A percentile compares a stretch with the other conserved stretches of the same genome.
Evolutionary conservation across 2,329 filamentous ascomycete genomes (phyloP).

Genomic region (Penicillium nordicum): DNA sequence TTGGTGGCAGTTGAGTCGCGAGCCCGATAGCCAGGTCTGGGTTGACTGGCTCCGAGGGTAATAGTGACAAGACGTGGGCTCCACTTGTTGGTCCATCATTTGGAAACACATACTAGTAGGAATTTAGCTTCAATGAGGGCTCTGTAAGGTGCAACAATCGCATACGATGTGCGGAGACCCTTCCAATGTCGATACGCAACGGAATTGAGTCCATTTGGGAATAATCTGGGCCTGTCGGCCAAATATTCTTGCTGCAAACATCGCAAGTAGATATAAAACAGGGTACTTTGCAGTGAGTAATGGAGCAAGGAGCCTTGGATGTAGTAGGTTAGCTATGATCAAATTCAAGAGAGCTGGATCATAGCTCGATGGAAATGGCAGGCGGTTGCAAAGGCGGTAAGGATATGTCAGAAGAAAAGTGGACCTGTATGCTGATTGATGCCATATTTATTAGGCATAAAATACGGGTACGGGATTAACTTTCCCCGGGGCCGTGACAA

Average conservation of each 20-base stretch:
- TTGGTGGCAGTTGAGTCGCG: constrained; percentile 54
- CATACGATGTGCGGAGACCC: constrained; percentile 41
- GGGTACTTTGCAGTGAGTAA: not conserved
- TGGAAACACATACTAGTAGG: constrained; percentile 49
- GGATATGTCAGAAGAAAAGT: not conserved
- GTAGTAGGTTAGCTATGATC: not conserved
- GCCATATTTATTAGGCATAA: not conserved
- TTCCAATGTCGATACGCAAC: constrained; percentile 38
- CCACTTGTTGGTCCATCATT: constrained; percentile 38
- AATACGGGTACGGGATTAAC: not conserved
- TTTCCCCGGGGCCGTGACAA: not conserved
- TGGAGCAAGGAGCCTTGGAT: not conserved
- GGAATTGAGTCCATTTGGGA: constrained; percentile 25
- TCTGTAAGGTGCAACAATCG: not conserved
- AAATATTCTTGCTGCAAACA: constrained; percentile 25
- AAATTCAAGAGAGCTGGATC: not conserved
- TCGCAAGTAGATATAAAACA: constrained; percentile 9
- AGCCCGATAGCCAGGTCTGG: constrained; percentile 54
- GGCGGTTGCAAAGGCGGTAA: constrained; percentile 19
- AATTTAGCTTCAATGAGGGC: constrained; percentile 14
- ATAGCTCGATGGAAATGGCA: constrained; percentile 10
- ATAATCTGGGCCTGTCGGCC: constrained; percentile 19
- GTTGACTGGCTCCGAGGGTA: constrained; percentile 54
- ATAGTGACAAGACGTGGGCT: constrained; percentile 53
- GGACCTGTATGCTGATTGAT: not conserved